Evolutionary conservation across 2,329 filamentous ascomycete genomes (phyloP).

Genomic region (Xylogone sp.): DNA sequence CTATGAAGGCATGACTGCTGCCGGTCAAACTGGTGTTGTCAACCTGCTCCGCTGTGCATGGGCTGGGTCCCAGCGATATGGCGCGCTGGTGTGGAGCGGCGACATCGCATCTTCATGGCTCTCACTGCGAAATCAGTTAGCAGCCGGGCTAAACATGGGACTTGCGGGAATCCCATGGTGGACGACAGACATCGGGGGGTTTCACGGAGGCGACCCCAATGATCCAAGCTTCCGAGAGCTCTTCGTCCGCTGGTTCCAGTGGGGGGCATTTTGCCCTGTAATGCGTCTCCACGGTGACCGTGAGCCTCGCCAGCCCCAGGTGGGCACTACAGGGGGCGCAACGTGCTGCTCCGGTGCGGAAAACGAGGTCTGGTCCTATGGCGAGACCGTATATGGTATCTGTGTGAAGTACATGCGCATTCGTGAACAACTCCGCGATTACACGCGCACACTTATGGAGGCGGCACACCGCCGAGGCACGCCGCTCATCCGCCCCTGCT

Average conservation of each 20-base stretch:
- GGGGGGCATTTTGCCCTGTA: constrained; percentile 63
- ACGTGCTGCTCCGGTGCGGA: constrained; percentile 37
- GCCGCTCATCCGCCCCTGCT: constrained; percentile 59
- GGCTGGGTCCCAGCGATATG: constrained; percentile 59
- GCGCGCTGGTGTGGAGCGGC: constrained; percentile 63
- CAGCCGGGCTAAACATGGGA: constrained; percentile 63
- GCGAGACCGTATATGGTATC: constrained; percentile 55
- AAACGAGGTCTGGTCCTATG: constrained; percentile 67
- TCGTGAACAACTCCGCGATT: constrained; percentile 54
- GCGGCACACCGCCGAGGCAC: constrained; percentile 56
- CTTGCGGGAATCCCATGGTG: constrained; percentile 63
- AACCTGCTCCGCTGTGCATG: constrained; percentile 56
- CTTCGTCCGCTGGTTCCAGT: constrained; percentile 67
- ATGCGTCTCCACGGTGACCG: constrained; percentile 65
- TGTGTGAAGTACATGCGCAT: constrained; percentile 56
- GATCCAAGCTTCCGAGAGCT: constrained; percentile 57
- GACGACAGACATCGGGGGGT: constrained; percentile 69
- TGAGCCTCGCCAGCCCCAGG: constrained; percentile 49
- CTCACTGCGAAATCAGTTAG: constrained; percentile 55
- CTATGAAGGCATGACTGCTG: constrained; percentile 51
- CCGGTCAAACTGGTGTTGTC: constrained; percentile 53
- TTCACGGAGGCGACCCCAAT: constrained; percentile 59
- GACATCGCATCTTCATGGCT: constrained; percentile 64
- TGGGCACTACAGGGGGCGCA: background rate
- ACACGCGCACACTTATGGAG: constrained; percentile 54